These are phyloP conservation scores for Talaromyces sp. DNA, from an alignment of 2,329 filamentous ascomycete genomes.

Conservation along the genomic window DNA sequence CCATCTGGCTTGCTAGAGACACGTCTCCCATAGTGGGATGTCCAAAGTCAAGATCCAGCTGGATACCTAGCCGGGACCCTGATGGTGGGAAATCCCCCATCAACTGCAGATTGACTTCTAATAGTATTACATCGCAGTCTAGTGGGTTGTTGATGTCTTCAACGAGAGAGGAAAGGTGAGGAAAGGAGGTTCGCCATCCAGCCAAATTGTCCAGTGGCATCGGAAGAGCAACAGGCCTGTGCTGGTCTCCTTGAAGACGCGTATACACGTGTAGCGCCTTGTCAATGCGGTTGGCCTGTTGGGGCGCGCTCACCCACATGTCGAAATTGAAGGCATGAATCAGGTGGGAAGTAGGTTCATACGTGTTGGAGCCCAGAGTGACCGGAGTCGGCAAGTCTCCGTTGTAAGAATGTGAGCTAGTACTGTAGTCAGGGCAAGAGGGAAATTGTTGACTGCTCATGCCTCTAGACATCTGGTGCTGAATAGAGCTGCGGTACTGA, in stretches of 20 bases:
- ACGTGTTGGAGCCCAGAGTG: constrained; percentile 29
- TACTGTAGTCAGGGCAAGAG: constrained; percentile 27
- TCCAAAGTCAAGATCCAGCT: constrained; percentile 38
- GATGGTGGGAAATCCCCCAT: constrained; percentile 41
- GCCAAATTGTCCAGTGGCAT: constrained; percentile 36
- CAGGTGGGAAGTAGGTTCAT: constrained; percentile 23
- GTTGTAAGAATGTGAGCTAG: constrained; percentile 28
- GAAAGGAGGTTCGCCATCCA: constrained; percentile 40
- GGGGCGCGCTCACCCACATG: constrained; percentile 42
- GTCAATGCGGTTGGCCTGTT: constrained; percentile 32
- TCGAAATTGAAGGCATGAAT: constrained; percentile 39
- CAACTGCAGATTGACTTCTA: constrained; percentile 40
- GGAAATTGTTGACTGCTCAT: constrained; percentile 24
- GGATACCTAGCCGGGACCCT: constrained; percentile 38
- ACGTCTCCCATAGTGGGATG: constrained; percentile 29
- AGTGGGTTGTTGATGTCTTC: constrained; percentile 28
- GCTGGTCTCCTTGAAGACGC: constrained; percentile 35
- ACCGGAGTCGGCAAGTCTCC: constrained; percentile 32
- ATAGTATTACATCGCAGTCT: constrained; percentile 40
- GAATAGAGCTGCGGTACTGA: constrained; percentile 30
- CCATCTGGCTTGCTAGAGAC: constrained; percentile 30
- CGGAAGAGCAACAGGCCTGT: constrained; percentile 29
- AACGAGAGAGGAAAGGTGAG: constrained; percentile 32
- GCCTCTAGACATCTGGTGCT: constrained; percentile 26
- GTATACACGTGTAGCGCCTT: constrained; percentile 43